A percentile compares a stretch with the other conserved stretches of the same genome.
Conservation (phyloP, 2,329 filamentous ascomycete species). For the Aaosphaeria pasadenensis region DNA sequence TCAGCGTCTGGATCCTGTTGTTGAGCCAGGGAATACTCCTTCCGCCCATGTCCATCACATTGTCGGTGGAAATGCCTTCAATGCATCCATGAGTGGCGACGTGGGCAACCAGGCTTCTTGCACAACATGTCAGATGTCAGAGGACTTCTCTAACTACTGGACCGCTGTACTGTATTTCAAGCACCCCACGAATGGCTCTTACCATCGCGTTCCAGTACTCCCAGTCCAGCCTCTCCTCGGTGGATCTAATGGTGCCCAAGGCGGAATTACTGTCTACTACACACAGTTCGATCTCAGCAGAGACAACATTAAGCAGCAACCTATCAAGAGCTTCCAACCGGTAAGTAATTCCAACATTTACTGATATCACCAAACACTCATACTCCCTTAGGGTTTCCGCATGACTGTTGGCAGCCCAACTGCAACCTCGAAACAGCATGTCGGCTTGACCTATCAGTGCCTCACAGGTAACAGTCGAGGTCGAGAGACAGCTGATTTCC, state of each 20-base stretch:
- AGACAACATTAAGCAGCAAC: constrained; percentile 23
- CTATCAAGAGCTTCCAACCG: constrained; percentile 17
- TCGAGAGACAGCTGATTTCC: constrained; percentile 12
- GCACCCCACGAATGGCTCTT: constrained; percentile 23
- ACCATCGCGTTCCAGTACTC: constrained; percentile 18
- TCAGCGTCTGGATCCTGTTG: constrained; percentile 23
- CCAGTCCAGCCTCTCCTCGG: constrained; percentile 23
- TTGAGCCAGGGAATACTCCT: constrained; percentile 16
- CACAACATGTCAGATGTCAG: constrained; percentile 24
- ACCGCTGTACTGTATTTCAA: constrained; percentile 22
- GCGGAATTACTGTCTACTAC: constrained; percentile 28
- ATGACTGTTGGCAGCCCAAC: constrained; percentile 31
- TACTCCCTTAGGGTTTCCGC: constrained; percentile 18
- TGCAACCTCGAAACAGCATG: constrained; percentile 19
- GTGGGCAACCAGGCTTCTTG: constrained; percentile 18
- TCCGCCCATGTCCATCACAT: constrained; percentile 25
- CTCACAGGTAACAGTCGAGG: constrained; percentile 16
- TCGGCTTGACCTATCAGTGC: constrained; percentile 22
- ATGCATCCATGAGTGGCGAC: constrained; percentile 20
- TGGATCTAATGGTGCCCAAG: constrained; percentile 16
- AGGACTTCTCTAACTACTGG: constrained; percentile 20
- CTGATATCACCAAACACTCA: not conserved
- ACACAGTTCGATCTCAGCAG: constrained; percentile 28
- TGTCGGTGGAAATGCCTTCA: constrained; percentile 27
- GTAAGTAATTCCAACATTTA: constrained; percentile 4